Evolutionary conservation across 306 rosid species (phyloP).

Genomic region (Pueraria montana): DNA sequence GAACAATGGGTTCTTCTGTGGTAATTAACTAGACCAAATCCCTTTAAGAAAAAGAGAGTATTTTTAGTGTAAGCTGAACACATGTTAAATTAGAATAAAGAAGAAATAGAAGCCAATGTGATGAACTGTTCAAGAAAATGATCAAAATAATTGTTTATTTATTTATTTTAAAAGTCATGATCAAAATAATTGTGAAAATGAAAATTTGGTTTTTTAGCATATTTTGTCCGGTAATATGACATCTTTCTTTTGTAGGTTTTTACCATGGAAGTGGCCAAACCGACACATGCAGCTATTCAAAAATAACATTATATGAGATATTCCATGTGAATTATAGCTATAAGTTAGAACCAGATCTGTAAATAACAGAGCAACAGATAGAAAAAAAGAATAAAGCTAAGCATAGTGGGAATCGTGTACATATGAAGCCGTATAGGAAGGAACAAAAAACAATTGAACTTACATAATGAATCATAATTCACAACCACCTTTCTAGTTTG

Average conservation of each 20-base stretch:
- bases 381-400: conserved; percentile 37
- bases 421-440: conserved; percentile 18
- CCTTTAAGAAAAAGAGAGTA: neutral
- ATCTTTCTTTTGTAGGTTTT: conserved; percentile 35
- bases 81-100: neutral
- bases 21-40: conserved; percentile 3
- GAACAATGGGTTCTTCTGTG: neutral
- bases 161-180: too few relatives aligned
- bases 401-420: conserved; percentile 41
- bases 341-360: conserved; percentile 35
- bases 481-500: conserved; percentile 36
- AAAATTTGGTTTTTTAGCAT: conserved; percentile 14
- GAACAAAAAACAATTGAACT: conserved; percentile 33
- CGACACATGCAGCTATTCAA: conserved; percentile 28
- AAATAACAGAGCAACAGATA: conserved; percentile 31
- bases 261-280: conserved; percentile 35
- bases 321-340: conserved; percentile 34
- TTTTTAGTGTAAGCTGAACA: neutral
- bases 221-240: conserved; percentile 35
- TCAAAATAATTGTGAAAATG: neutral
- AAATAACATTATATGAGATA: conserved; percentile 23
- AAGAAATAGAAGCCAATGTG: neutral
- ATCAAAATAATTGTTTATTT: conserved; percentile 22
- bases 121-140: conserved; percentile 19
- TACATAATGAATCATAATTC: conserved; percentile 1